Evolutionary conservation across 805 yeast species (phyloP), one percentile per base, ranked within the genome.

Genomic region (Zygosaccharomyces lentus): DNA sequence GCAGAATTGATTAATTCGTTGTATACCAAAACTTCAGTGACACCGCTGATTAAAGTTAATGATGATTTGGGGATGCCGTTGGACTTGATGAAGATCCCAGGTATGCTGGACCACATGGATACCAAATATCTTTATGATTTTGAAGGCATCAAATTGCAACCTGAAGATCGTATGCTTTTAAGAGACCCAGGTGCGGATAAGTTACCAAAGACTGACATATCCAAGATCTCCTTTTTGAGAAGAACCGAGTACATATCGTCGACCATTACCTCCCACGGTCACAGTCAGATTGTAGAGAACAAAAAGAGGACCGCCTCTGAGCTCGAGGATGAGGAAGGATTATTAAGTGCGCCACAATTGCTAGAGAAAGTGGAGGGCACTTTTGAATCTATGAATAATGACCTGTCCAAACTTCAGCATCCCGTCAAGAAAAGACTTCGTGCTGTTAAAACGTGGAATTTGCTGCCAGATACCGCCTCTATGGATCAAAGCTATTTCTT

Each of bases 201-300:
- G 43, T 41, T 59, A 6, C 58, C 61, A 5, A 68, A 64, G 54
- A 62, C 64, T 12, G 73, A 70, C 49, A 53, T 61, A 41, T 69
- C 74, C 16, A 70, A 70, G 36, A 74, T 86, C 10, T 76, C 87
- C n/a, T 90, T 91, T 68, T 74, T 91, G 62, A 82, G 97, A 70
- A 81, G 98, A 70, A 91, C 99, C 0, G 98, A 93, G 62, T 91
- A 91, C 64, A 84, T 88, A 48, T 78, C 95, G 9, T 80, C 85
- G 30, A 82, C 69, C 3, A 54, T 56, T 23, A 51, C 63, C 2
- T 50, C 79, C 42, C 74, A 74, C 44, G 60, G 67, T 44, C 49
- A 52, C 34, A 41, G 37, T 26, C 45, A 37, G 27, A 57, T 52
- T 31, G 54, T 47, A 47, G 52, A 40, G 49, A 55, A 32, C 57